A percentile compares a stretch with the other conserved stretches of the same genome.
These are phyloP conservation scores for Teunomyces pallodes DNA, from an alignment of 805 yeast genomes.

Conservation along the genomic window DNA sequence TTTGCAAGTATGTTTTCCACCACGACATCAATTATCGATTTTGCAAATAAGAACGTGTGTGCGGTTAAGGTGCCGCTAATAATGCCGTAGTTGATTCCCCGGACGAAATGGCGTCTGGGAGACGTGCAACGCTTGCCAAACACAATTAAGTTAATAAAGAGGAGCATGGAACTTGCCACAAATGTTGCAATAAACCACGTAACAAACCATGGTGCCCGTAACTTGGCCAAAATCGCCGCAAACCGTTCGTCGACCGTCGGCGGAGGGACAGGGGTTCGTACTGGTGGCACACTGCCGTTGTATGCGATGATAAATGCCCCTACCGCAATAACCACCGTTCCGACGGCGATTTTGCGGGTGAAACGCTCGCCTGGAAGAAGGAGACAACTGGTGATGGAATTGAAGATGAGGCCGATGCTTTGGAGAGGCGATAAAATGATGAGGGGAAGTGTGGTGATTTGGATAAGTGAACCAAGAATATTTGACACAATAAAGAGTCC, in stretches of 20 bases:
- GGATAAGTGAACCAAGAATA: constrained; percentile 77
- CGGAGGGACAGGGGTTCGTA: constrained; percentile 14
- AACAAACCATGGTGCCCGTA: constrained; percentile 46
- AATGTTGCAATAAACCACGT: constrained; percentile 51
- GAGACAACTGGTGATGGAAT: constrained; percentile 66
- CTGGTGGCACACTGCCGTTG: constrained; percentile 58
- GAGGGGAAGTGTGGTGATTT: constrained; percentile 79
- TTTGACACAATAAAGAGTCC: constrained; percentile 68
- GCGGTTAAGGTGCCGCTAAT: constrained; percentile 79
- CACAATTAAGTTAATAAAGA: constrained; percentile 19
- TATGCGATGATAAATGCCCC: constrained; percentile 81
- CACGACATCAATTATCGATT: constrained; percentile 71
- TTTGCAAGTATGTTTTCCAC: constrained; percentile 40
- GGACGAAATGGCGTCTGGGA: constrained; percentile 28
- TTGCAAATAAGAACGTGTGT: constrained; percentile 82
- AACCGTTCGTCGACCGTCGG: constrained; percentile 27
- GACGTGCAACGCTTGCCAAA: constrained; percentile 1
- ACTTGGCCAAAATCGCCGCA: constrained; percentile 38
- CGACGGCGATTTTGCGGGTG: constrained; percentile 53
- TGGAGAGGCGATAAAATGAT: constrained; percentile 79
- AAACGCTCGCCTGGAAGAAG: constrained; percentile 67
- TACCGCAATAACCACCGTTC: constrained; percentile 63
- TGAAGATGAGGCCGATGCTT: constrained; percentile 85
- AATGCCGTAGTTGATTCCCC: constrained; percentile 65
- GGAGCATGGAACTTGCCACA: constrained; percentile 22